Conservation (phyloP, 768 basidiomycete species). For the Agaricus subrufescens region DNA sequence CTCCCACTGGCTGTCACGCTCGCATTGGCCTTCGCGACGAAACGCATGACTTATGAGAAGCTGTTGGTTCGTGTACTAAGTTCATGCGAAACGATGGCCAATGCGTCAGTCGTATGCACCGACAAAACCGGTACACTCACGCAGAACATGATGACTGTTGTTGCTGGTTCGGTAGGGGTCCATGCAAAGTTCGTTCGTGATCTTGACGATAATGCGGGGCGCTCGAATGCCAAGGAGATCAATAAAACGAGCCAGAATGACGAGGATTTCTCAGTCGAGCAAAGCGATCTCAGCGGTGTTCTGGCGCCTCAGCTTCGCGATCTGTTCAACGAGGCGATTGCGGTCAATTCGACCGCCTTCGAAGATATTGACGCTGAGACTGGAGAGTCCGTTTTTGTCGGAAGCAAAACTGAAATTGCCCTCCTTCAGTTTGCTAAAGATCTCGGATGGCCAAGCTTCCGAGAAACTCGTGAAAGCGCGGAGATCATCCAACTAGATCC, state of each 20-base stretch:
- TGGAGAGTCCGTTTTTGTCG: constrained; percentile 64
- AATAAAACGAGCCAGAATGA: constrained; percentile 36
- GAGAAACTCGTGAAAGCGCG: constrained; percentile 53
- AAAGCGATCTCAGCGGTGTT: constrained; percentile 57
- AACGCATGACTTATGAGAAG: constrained; percentile 96
- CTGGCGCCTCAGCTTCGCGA: constrained; percentile 56
- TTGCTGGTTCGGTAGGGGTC: constrained; percentile 92
- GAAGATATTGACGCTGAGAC: constrained; percentile 69
- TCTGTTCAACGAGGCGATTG: constrained; percentile 81
- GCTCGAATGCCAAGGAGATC: constrained; percentile 66
- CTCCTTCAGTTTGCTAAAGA: constrained; percentile 82
- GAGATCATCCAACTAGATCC: constrained; percentile 83
- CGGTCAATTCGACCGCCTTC: constrained; percentile 93
- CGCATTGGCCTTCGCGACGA: constrained; percentile 95
- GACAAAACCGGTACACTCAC: constrained; percentile 98
- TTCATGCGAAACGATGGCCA: constrained; percentile 98
- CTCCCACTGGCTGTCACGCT: constrained; percentile 94
- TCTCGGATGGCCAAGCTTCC: constrained; percentile 73
- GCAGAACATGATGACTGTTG: constrained; percentile 92
- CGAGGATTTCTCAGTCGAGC: constrained; percentile 86
- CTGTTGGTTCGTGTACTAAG: constrained; percentile 93
- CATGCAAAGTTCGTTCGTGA: constrained; percentile 89
- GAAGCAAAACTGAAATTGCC: constrained; percentile 95
- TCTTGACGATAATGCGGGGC: constrained; percentile 64
- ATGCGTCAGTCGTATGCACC: constrained; percentile 92